A percentile compares a stretch with the other conserved stretches of the same genome.
Conservation (phyloP, 2,329 filamentous ascomycete species). For the Venturia oleaginea region DNA sequence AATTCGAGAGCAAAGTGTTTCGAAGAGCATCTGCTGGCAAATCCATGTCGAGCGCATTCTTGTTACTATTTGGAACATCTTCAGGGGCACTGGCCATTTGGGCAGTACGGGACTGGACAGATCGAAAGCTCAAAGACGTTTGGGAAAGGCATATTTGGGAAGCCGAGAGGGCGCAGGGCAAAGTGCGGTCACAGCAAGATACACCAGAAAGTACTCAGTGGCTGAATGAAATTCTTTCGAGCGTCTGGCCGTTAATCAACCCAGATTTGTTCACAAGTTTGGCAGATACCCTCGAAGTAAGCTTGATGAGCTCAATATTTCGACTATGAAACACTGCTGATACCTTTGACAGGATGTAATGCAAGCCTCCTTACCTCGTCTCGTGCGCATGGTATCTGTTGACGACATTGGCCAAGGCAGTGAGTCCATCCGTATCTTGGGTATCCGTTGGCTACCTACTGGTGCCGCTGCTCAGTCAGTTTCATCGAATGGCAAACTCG, state of each 20-base stretch:
- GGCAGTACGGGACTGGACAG: slow-evolving; percentile 49
- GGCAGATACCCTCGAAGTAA: slow-evolving; percentile 56
- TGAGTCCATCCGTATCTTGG: slow-evolving; percentile 60
- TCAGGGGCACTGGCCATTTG: slow-evolving; percentile 23
- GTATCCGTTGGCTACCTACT: slow-evolving; percentile 62
- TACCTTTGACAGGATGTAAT: slow-evolving; percentile 50
- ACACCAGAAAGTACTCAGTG: slow-evolving; percentile 60
- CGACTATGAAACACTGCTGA: not conserved
- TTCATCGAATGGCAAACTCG: slow-evolving; percentile 46
- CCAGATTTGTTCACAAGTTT: slow-evolving; percentile 63
- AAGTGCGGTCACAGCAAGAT: slow-evolving; percentile 35
- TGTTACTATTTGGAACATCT: slow-evolving; percentile 20
- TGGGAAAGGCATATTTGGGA: slow-evolving; percentile 66
- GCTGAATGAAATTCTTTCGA: slow-evolving; percentile 59
- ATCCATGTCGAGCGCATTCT: slow-evolving; percentile 23
- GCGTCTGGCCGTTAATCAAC: slow-evolving; percentile 67
- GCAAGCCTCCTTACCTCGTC: slow-evolving; percentile 62
- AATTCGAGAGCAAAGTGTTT: not conserved
- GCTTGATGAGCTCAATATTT: not conserved
- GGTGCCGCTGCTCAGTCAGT: slow-evolving; percentile 58
- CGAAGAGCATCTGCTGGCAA: slow-evolving; percentile 13
- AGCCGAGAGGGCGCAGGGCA: slow-evolving; percentile 47
- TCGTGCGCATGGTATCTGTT: slow-evolving; percentile 65
- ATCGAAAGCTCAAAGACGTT: slow-evolving; percentile 50
- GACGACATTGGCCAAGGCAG: slow-evolving; percentile 70